Evolutionary conservation across 164 flowering plant species (phyloP).

Genomic region (Umbellularia californica): DNA sequence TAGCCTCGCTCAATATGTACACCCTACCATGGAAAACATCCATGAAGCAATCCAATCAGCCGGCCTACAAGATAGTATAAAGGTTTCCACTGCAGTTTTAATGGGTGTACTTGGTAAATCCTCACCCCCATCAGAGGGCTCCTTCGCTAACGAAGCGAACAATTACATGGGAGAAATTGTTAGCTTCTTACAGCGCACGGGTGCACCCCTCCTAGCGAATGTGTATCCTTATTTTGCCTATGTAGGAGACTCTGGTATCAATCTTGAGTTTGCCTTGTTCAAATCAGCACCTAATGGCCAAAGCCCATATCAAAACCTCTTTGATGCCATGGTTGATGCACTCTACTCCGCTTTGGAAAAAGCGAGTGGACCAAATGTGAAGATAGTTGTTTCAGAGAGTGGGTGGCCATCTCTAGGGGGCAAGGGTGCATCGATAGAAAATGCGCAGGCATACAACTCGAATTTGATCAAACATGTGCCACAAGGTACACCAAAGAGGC

Average conservation of each 20-base stretch:
- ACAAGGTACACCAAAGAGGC: conserved; percentile 14
- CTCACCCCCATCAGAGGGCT: conserved; percentile 19
- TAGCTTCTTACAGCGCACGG: background rate
- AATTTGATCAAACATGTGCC: conserved; percentile 11
- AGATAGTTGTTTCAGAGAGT: conserved; percentile 13
- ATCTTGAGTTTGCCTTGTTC: background rate
- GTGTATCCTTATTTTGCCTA: conserved; percentile 11
- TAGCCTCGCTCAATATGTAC: background rate
- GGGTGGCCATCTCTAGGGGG: conserved; percentile 17
- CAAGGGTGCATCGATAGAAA: conserved; percentile 1
- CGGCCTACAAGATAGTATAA: conserved; percentile 12
- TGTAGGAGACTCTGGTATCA: background rate
- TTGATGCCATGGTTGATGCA: conserved; percentile 15
- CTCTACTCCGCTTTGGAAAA: conserved; percentile 14
- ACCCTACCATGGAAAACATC: conserved; percentile 10
- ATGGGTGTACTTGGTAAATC: conserved; percentile 2
- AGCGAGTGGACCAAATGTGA: background rate
- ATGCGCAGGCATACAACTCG: conserved; percentile 15
- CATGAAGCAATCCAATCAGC: conserved; percentile 1
- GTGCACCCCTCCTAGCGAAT: conserved; percentile 8
- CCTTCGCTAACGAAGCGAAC: conserved; percentile 13
- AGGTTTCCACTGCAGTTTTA: conserved; percentile 12
- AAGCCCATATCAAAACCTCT: conserved; percentile 1
- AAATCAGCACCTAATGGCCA: background rate
- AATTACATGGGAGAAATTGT: conserved; percentile 10